Base-by-base conservation (phyloP, 164 flowering plant species). In the Vitis cinerea region DNA sequence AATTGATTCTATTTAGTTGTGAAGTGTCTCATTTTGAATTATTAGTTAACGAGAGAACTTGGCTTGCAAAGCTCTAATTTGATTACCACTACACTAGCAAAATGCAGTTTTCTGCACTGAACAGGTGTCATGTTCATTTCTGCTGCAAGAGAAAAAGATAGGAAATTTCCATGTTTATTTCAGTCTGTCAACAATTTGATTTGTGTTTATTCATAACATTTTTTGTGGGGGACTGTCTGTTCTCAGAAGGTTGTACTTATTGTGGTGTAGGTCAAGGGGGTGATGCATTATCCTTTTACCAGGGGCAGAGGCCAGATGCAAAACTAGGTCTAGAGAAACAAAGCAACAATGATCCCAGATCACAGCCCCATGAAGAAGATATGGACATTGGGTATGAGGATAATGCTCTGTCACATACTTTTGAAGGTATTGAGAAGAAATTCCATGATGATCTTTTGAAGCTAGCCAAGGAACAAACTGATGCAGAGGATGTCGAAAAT, bases 401-500 rank as follows among this genome's bases (percentile, higher is more conserved):
- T 14, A 73, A 64, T 50, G 71, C 73, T 61, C 19, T 66, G 10
- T 67, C 78, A 8, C 79, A 69, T 59, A 81, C 84, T 64, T 87
- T 84, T 71, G 91, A 88, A 72, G 83, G 77, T 73, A 77, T 90
- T 23, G 86, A 88, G 54, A 75, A 81, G 74, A 87, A 86, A 68
- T 90, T 88, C 66, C 76, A 71, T 44, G 85, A 83, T 76, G 96
- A 87, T 8, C 83, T 87, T 44, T 66, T 67, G 74, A 86, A 80
- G 66, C 64, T 90, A 67, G 70, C 78, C 60, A 88, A 83, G 76
- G 93, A 90, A 66, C 90, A 84, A 49, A 83, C 60, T 68, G 89
- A 88, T 59, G 86, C 83, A 50, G 96, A 90, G 75, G 90, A 88
- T 78, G 85, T 81, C 29, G 96, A 90, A 79, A 88, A 80, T 79